These are phyloP conservation scores for Agastache rugosa DNA, from an alignment of 257 asterid species.

Conservation along the genomic window DNA sequence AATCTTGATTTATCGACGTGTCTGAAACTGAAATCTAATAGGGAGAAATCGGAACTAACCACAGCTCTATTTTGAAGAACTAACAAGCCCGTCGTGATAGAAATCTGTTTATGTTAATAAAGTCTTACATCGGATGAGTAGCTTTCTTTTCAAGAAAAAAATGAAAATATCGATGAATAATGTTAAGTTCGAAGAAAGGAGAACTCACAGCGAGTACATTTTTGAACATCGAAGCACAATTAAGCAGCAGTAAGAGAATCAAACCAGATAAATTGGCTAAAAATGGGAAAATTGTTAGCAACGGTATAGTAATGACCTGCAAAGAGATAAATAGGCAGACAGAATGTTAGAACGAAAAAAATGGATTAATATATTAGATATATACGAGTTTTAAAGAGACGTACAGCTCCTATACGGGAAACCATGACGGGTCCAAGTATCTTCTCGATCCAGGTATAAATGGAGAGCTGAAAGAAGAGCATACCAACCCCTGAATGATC, in stretches of 20 bases:
- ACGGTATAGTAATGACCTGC: constrained; percentile 67
- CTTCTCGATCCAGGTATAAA: constrained; percentile 65
- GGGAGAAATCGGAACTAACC: constrained; percentile 47
- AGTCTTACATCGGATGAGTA: background rate
- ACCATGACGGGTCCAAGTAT: constrained; percentile 60
- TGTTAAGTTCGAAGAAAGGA: background rate
- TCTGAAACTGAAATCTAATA: background rate
- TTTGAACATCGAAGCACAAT: constrained; percentile 72
- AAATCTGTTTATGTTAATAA: constrained; percentile 47
- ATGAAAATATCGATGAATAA: background rate
- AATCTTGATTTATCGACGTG: background rate
- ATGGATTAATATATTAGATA: background rate
- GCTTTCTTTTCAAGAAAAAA: background rate
- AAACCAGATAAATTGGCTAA: constrained; percentile 67
- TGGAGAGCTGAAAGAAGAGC: constrained; percentile 70
- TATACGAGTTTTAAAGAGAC: constrained; percentile 33
- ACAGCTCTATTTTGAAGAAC: constrained; percentile 87
- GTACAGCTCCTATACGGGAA: constrained; percentile 79
- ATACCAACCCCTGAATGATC: constrained; percentile 69
- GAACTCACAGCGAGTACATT: constrained; percentile 73
- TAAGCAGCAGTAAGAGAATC: constrained; percentile 54
- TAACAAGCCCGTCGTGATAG: constrained; percentile 76
- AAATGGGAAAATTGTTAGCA: constrained; percentile 74
- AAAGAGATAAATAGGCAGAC: constrained; percentile 24
- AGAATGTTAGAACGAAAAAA: background rate